phyloP scores from a whole-genome alignment of 108 stramenopile species.

The Thalassiosira profunda region DNA sequence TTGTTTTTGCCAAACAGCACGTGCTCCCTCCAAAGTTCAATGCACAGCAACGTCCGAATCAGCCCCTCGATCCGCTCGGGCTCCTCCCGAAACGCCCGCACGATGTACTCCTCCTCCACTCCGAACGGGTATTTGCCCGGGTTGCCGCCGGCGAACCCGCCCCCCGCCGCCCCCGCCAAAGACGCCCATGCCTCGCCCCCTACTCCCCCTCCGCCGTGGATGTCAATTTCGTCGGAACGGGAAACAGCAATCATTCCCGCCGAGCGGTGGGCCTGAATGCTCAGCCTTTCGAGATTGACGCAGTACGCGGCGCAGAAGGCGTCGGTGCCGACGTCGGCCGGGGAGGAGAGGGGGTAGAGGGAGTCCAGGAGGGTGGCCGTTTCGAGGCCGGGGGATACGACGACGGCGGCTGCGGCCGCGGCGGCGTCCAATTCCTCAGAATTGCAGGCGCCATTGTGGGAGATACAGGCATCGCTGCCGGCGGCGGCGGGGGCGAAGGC shows the following conservation, averaged over 20 bases:
- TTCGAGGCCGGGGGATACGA: constrained; percentile 38
- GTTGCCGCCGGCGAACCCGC: too few relatives aligned
- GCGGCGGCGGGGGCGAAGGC: too few relatives aligned
- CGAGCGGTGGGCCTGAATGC: constrained; percentile 35
- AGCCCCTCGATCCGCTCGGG: constrained; percentile 19
- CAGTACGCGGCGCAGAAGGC: constrained; percentile 43
- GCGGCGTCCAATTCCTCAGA: too few relatives aligned
- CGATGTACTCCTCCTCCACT: constrained; percentile 36
- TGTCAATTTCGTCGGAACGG: background rate
- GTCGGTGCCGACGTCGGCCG: constrained; percentile 20
- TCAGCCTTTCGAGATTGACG: constrained; percentile 40
- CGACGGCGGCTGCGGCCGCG: too few relatives aligned
- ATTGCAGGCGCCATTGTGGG: too few relatives aligned
- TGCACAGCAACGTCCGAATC: constrained; percentile 30
- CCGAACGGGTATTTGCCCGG: too few relatives aligned
- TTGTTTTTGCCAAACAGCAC: constrained; percentile 22
- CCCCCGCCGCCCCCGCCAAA: too few relatives aligned
- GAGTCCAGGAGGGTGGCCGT: constrained; percentile 23
- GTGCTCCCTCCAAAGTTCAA: constrained; percentile 48
- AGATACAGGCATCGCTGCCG: too few relatives aligned
- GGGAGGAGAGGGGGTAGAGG: constrained; percentile 1
- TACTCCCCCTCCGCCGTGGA: background rate
- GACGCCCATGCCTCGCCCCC: background rate
- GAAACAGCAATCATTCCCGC: constrained; percentile 8
- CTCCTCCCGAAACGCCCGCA: constrained; percentile 38